Conservation (phyloP, 2,329 filamentous ascomycete genomes). For the Pseudogymnoascus sp. region DNA sequence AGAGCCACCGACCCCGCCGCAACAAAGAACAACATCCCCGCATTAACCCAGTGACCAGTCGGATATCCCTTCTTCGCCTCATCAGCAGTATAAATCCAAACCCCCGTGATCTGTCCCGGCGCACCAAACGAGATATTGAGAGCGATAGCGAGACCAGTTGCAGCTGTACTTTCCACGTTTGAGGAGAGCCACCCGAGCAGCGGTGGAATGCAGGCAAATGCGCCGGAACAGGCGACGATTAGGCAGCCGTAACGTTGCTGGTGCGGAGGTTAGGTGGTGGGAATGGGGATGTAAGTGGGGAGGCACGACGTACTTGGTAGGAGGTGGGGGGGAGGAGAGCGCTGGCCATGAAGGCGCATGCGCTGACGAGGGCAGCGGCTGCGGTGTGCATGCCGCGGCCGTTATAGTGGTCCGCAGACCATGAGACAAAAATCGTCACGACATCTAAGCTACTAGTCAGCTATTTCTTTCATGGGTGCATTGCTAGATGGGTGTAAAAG, state of each 20-base stretch:
- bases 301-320: neutral
- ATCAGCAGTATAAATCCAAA: neutral
- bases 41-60: slow-evolving; percentile 3
- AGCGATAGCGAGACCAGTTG: neutral
- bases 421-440: slow-evolving; percentile 42
- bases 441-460: slow-evolving; percentile 22
- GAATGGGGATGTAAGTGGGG: neutral
- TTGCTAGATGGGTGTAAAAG: neutral
- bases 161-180: neutral
- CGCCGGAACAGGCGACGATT: neutral
- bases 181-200: neutral
- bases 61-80: neutral
- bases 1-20: neutral
- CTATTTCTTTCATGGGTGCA: neutral
- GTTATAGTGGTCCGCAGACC: slow-evolving; percentile 55
- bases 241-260: slow-evolving; percentile 1
- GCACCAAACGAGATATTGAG: neutral
- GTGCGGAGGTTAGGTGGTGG: neutral
- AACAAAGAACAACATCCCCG: slow-evolving; percentile 3
- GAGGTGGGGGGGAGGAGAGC: neutral
- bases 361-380: slow-evolving; percentile 40
- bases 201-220: neutral
- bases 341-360: slow-evolving; percentile 44
- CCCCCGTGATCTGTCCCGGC: neutral
- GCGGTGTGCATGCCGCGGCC: slow-evolving; percentile 45